A percentile compares a stretch with the other conserved stretches of the same genome.
Conservation (phyloP, 2,329 filamentous ascomycete genomes). For the Curvularia sp. region DNA sequence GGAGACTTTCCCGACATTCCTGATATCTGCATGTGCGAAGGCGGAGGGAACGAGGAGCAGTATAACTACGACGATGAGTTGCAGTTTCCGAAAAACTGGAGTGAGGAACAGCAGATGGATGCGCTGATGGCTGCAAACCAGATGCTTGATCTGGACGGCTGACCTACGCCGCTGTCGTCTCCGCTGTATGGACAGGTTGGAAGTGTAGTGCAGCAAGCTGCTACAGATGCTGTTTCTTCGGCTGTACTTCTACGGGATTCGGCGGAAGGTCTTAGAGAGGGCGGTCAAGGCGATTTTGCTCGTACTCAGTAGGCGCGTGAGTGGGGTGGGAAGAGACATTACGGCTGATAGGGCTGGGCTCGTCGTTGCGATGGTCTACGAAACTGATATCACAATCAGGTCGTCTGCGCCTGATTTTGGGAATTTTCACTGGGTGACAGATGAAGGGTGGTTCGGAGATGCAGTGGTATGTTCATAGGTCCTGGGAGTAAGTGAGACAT, state of each 20-base stretch:
- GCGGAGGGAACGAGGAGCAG: neutral
- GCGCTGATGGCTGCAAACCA: constrained; percentile 10
- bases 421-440: too few species aligned
- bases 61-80: neutral
- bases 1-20: constrained; percentile 1
- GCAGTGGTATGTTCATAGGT: neutral
- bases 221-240: neutral
- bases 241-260: neutral
- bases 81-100: neutral
- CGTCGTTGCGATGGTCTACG: neutral
- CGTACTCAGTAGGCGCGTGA: neutral
- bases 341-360: neutral
- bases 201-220: neutral
- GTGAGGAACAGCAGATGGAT: constrained; percentile 3
- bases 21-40: constrained; percentile 1
- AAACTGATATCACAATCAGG: neutral
- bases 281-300: too few species aligned
- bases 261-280: neutral
- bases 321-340: neutral
- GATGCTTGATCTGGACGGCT: neutral
- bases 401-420: neutral
- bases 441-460: neutral
- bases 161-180: neutral
- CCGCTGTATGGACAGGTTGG: neutral
- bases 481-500: neutral